These are phyloP conservation scores for Kuraishia capsulata DNA, from an alignment of 805 yeast species.

Conservation along the genomic window DNA sequence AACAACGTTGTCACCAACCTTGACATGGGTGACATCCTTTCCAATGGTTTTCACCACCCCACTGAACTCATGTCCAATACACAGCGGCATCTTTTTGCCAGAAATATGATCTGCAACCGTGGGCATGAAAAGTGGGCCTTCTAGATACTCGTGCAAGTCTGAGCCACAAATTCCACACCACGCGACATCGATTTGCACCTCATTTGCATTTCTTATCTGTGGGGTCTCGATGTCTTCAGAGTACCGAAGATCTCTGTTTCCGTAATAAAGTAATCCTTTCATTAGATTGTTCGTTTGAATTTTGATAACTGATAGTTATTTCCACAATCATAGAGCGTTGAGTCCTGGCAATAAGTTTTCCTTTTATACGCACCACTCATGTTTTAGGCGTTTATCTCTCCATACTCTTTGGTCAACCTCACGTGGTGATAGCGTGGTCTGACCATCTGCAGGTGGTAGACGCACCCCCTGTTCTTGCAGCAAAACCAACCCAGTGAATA, in stretches of 20 bases:
- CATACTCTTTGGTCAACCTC: too few species aligned
- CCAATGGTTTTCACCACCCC: conserved; percentile 36
- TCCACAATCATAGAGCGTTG: too few species aligned
- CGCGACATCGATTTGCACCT: conserved; percentile 8
- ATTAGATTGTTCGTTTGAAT: conserved; percentile 20
- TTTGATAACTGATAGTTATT: too few species aligned
- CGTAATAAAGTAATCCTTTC: conserved; percentile 42
- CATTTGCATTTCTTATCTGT: conserved; percentile 6
- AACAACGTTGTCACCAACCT: conserved; percentile 36
- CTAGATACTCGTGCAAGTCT: conserved; percentile 47
- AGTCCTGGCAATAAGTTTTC: too few species aligned
- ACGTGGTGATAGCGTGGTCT: too few species aligned
- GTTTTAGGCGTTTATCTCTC: too few species aligned
- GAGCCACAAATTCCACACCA: conserved; percentile 60
- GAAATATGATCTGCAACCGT: conserved; percentile 3
- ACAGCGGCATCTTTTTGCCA: conserved; percentile 31
- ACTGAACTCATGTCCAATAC: conserved; percentile 40
- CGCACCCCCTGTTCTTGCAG: too few species aligned
- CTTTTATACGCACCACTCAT: too few species aligned
- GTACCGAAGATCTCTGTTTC: conserved; percentile 33
- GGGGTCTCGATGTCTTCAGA: conserved; percentile 19
- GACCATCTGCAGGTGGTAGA: too few species aligned
- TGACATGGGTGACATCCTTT: conserved; percentile 18
- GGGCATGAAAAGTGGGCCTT: conserved; percentile 51
- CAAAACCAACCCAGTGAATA: too few species aligned